Evolutionary conservation across 345 rosid genomes (phyloP), one percentile per base, ranked within the genome.

Genomic region (Turnera subulata): DNA sequence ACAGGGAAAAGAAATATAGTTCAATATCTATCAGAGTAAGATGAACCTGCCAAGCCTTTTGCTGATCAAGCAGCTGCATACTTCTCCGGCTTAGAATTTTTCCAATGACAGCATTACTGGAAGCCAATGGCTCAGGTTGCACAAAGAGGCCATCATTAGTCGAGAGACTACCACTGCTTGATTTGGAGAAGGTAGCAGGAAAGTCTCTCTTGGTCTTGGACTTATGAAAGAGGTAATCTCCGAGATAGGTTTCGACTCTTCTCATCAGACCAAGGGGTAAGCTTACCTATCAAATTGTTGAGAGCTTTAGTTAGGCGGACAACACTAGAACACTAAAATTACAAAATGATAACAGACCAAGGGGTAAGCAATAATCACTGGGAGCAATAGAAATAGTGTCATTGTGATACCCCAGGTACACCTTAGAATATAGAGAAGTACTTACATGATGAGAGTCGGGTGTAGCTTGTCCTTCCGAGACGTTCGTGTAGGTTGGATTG

Each of bases 11-110:
- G 11, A 22, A 13, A 24, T 22, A 53, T 61, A 58, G 52, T 46
- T 55, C 49, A 39, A 58, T 39, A 55, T n/a, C 53, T 43, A 37
- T 26, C 57, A 64, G 42, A 58, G 51, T 21, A 58, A 61, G 53
- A 65, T 64, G 63, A 76, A 91, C 98, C 98, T 91, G 80, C 96
- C 98, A 91, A 42, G 73, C 63, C 22, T 53, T 58, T 57, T 84
- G 98, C 68, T 76, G 84, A 66, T 84, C 85, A 11, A 64, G 72
- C 74, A 91, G 70, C 66, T 73, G 85, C 66, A 77, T 66, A 73
- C 92, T 86, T 76, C 74, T 77, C 15, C 63, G 68, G 64, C 55
- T 6, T 56, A 80, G 72, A 74, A 81, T 65, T 72, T 81, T 84
- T 61, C 84, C 85, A 68, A 64, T 59, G 26, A 76, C 67, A 22